Conservation (phyloP, 73 alveolate species). For the Paramecium caudatum region DNA sequence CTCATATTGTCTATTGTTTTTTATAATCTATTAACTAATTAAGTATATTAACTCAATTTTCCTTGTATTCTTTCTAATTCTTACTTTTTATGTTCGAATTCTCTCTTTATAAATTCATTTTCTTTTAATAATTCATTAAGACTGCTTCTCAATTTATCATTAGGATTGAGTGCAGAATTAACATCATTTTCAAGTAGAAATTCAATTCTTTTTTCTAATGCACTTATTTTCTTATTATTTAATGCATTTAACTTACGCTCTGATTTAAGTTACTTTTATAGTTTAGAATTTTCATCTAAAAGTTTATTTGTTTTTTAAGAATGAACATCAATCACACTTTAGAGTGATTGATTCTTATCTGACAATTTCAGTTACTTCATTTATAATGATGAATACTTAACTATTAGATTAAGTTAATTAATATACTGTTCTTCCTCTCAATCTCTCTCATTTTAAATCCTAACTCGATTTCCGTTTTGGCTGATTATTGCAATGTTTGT, state of each 20-base stretch:
- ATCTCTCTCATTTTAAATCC: constrained; percentile 75
- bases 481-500: constrained; percentile 60
- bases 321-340: constrained; percentile 71
- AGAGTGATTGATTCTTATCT: constrained; percentile 64
- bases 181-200: constrained; percentile 73
- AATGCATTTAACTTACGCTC: constrained; percentile 67
- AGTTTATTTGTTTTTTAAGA: constrained; percentile 47
- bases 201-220: constrained; percentile 74
- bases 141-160: constrained; percentile 73
- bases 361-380: constrained; percentile 54
- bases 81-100: constrained; percentile 67
- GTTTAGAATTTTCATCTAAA: constrained; percentile 69
- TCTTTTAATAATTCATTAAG: constrained; percentile 70
- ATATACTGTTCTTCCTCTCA: constrained; percentile 62
- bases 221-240: constrained; percentile 61
- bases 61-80: constrained; percentile 74
- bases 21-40: constrained; percentile 58
- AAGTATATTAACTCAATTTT: constrained; percentile 46
- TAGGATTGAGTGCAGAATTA: constrained; percentile 71
- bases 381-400: constrained; percentile 41
- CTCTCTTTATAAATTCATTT: constrained; percentile 73
- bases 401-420: constrained; percentile 34
- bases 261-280: constrained; percentile 33
- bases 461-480: constrained; percentile 75
- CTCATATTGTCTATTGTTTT: constrained; percentile 73